A percentile compares a stretch with the other conserved stretches of the same genome.
These are phyloP conservation scores for Colletotrichum orchidophilum DNA, from an alignment of 2,329 filamentous ascomycete genomes.

Conservation along the genomic window DNA sequence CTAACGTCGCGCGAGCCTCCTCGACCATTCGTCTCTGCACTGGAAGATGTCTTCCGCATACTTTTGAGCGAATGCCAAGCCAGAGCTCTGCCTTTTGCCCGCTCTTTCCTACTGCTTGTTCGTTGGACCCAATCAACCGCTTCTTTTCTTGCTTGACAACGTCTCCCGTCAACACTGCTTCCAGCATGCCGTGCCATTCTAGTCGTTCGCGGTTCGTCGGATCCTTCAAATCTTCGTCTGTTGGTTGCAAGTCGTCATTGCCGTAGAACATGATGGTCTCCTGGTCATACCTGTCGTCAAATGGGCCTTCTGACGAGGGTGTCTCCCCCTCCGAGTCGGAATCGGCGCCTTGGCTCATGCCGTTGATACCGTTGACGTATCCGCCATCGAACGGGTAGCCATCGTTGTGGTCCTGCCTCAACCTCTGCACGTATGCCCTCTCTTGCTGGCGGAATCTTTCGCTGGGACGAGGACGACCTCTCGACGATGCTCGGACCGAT, in stretches of 20 bases:
- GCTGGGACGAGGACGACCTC: conserved; percentile 59
- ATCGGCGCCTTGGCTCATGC: conserved; percentile 62
- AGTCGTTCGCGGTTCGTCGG: conserved; percentile 88
- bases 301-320: conserved; percentile 83
- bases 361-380: conserved; percentile 67
- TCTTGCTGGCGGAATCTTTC: conserved; percentile 80
- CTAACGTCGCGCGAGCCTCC: conserved; percentile 78
- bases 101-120: conserved; percentile 64
- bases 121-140: conserved; percentile 81
- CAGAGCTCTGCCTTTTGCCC: conserved; percentile 85
- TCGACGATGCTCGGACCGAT: conserved; percentile 60
- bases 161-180: conserved; percentile 93
- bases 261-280: conserved; percentile 94
- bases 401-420: conserved; percentile 77
- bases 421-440: conserved; percentile 91
- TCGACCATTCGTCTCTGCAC: conserved; percentile 90
- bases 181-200: conserved; percentile 98
- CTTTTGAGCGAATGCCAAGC: conserved; percentile 85
- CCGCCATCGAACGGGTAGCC: conserved; percentile 54
- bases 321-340: conserved; percentile 93
- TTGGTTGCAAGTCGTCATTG: conserved; percentile 88
- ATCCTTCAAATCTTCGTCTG: conserved; percentile 88
- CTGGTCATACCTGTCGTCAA: conserved; percentile 89
- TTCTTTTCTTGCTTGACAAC: conserved; percentile 99
- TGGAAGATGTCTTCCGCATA: conserved; percentile 83